Base-by-base conservation (phyloP, 2,329 filamentous ascomycete species). In the Aspergillus intermedius region DNA sequence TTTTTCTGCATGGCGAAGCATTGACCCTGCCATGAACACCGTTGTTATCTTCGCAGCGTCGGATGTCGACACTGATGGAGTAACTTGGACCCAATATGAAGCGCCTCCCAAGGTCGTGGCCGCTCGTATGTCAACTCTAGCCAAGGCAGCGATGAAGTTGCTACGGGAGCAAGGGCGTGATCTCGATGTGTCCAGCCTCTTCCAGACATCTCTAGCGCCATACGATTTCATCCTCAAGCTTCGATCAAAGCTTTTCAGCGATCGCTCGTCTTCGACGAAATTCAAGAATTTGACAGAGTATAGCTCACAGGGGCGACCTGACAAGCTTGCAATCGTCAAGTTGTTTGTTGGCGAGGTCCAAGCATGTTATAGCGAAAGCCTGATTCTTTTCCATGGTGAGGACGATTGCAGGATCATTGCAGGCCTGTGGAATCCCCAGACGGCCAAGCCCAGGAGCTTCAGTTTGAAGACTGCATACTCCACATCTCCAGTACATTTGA, bases 141-240 rank as follows among this genome's bases (percentile, higher is more conserved):
- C 91, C 5, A 84, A 85, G 56, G 87, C 88, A 2, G 89, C 88
- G 9, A 80, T 80, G 60, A 80, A 80, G 45, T 65, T 86, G 9
- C 71, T 88, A 12, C 78, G 74, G 44, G 68, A 74, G 9, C 64
- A 79, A 30, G 77, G 77, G 22, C 61, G 78, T 22, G 68, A 71
- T 10, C 67, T 88, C 46, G 73, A 84, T 43, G 68, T 78, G 1
- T 71, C 74, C 28, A 67, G 73, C 1, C 76, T 97, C 7, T 97
- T 97, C 70, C 74, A 79, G n/a, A 77, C 86, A 3, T 81, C 84
- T 0, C 74, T 88, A 5, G 68, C 70, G 8, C 90, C 95, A 55
- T 98, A 91, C 66, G 89, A 97, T 65, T 85, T 97, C 54, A 72
- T 91, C n/a, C 74, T 98, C 47, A 80, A 85, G 61, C 73, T 97